Evolutionary conservation across 768 basidiomycete species (phyloP).

Genomic region (Pleurotus ostreatus): DNA sequence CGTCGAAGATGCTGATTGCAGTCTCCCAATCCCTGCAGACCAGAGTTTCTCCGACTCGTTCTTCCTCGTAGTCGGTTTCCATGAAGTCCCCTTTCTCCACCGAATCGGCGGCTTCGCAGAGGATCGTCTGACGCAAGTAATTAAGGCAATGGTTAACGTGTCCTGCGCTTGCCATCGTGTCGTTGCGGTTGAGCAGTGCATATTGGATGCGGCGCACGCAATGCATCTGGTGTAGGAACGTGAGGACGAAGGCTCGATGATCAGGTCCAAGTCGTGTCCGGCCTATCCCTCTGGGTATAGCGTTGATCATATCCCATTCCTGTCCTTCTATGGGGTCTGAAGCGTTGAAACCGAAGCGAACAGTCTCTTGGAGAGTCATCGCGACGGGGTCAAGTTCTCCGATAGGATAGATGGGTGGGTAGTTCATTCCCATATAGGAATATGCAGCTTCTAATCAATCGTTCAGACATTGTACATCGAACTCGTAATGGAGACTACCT

Average conservation of each 20-base stretch:
- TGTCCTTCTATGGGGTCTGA: constrained; percentile 10
- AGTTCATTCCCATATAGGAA: constrained; percentile 4
- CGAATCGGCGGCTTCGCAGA: constrained; percentile 29
- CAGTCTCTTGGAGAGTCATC: constrained; percentile 16
- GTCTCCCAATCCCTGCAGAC: constrained; percentile 13
- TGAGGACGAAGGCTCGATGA: constrained; percentile 16
- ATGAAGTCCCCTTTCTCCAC: constrained; percentile 30
- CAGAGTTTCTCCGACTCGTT: constrained; percentile 10
- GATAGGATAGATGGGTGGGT: constrained; percentile 3
- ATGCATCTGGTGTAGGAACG: constrained; percentile 24
- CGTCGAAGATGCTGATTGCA: constrained; percentile 8
- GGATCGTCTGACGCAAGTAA: constrained; percentile 29
- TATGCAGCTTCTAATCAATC: background rate
- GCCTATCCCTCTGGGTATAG: constrained; percentile 17
- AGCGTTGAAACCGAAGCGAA: constrained; percentile 14
- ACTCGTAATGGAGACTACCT: background rate
- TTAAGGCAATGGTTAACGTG: constrained; percentile 33
- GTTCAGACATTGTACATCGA: background rate
- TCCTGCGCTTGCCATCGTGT: constrained; percentile 5
- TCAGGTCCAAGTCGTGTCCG: constrained; percentile 19
- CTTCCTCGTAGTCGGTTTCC: constrained; percentile 18
- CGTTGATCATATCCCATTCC: constrained; percentile 9
- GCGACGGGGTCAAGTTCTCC: constrained; percentile 6
- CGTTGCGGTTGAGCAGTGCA: constrained; percentile 14
- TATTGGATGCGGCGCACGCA: constrained; percentile 18